Percentiles rank a stretch among this genome's conserved stretches.
phyloP scores from a whole-genome alignment of 768 basidiomycete species.

The Leccinum aurantiacum region DNA sequence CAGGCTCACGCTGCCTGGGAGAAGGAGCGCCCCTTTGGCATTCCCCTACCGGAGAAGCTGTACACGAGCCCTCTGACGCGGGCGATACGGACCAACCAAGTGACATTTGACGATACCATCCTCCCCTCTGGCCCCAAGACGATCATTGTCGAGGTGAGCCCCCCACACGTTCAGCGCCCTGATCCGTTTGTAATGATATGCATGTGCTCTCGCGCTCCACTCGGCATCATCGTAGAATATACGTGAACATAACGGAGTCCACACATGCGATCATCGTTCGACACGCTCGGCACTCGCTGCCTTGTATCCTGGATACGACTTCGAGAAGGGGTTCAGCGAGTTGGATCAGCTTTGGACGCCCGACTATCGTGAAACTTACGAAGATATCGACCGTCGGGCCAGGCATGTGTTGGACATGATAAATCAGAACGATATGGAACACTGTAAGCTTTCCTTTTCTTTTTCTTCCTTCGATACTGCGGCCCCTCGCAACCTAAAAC shows the following conservation, averaged over 20 bases:
- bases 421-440: constrained; percentile 42
- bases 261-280: constrained; percentile 72
- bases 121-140: constrained; percentile 30
- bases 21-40: constrained; percentile 11
- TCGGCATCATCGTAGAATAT: constrained; percentile 46
- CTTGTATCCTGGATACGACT: constrained; percentile 42
- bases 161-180: neutral
- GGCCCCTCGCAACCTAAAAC: neutral
- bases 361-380: constrained; percentile 22
- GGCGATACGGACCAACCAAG: constrained; percentile 54
- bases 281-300: constrained; percentile 45
- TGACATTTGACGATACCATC: constrained; percentile 47
- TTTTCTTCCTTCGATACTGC: neutral
- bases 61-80: constrained; percentile 54
- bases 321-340: constrained; percentile 61
- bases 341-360: constrained; percentile 58
- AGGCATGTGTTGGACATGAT: constrained; percentile 52
- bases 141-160: constrained; percentile 55
- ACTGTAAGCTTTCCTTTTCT: constrained; percentile 38
- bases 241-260: constrained; percentile 62
- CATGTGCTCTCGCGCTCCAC: neutral
- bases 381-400: constrained; percentile 46
- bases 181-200: neutral
- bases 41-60: constrained; percentile 22
- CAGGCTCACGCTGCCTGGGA: constrained; percentile 19